Evolutionary conservation across 495 filamentous ascomycete genomes (phyloP), one percentile per base, ranked within the genome.

Genomic region (Neurospora sp.): DNA sequence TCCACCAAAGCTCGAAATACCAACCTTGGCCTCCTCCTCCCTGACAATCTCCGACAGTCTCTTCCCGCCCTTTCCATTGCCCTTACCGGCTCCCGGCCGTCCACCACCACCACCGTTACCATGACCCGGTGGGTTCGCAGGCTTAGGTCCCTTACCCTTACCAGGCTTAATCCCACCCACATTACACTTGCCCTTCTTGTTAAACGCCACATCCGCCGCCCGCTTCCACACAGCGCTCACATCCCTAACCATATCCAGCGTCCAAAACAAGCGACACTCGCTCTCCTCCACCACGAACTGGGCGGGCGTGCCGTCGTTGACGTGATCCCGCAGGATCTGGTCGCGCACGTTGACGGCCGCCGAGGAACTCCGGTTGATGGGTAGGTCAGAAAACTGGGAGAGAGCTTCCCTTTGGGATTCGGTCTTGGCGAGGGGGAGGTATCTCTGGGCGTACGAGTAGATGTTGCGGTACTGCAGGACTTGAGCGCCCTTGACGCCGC

Each of bases 181-280:
- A 22, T 27, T 69, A 37, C 74, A 75, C 38, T 41, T 38, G 1
- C 20, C 72, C 5, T 61, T 73, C 2, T 61, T 73, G 20, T 72
- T 74, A 16, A 72, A 97, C 70, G 93, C 92, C 2, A 92, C 92
- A 3, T 84, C 84, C 48, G 74, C 77, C 12, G 82, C 84, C 70
- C 81, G 78, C n/a, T 79, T 76, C 87, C 86, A 89, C 5, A 84
- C 80, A 9, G 75, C 78, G 20, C 76, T 77, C 9, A 82, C 80
- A 70, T 84, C 80, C 40, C 76, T 79, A n/a, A 86, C 70, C 73
- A 85, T 87, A 35, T 74, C 71, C 1, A 75, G 70, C 3, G 87
- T 88, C 75, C 85, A 88, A 73, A 85, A 88, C 70, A 89, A 80
- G 10, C 86, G 79, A 79, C 87, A 89, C 69, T 85, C 81, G 10